phyloP scores from a whole-genome alignment of 805 yeast genomes.

The Grigorovia humatica region DNA sequence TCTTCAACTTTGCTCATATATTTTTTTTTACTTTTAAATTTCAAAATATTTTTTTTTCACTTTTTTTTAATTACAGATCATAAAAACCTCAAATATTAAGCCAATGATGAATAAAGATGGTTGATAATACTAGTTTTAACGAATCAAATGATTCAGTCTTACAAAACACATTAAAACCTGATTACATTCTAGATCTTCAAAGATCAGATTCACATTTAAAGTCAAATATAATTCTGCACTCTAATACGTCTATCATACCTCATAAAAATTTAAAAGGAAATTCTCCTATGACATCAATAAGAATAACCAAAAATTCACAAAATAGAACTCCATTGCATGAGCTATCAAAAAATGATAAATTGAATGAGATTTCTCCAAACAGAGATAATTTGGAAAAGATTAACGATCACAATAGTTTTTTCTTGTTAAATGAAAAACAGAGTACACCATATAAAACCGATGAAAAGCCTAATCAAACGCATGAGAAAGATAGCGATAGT shows the following conservation, averaged over 20 bases:
- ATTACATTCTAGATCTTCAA: not conserved
- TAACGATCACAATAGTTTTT: not conserved
- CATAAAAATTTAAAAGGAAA: no score
- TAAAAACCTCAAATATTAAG: not conserved
- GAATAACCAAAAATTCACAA: no score
- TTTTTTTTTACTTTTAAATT: not conserved
- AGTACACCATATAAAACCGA: not conserved
- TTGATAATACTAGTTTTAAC: not conserved
- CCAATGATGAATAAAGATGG: not conserved
- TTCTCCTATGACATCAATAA: not conserved
- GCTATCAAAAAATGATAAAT: not conserved
- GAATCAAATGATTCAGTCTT: conserved; percentile 6
- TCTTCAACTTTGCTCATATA: not conserved
- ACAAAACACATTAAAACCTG: conserved; percentile 2
- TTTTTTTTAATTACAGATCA: not conserved
- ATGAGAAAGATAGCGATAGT: not conserved
- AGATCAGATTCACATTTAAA: not conserved
- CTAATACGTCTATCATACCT: no score
- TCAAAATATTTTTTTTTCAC: not conserved
- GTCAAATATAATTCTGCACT: no score
- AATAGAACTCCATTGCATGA: no score
- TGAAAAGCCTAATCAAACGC: no score
- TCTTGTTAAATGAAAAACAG: not conserved
- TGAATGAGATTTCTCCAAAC: not conserved
- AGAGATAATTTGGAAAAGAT: not conserved